Evolutionary conservation across 169 alveolate species (phyloP).

Genomic region (Plasmodium cynomolgi): DNA sequence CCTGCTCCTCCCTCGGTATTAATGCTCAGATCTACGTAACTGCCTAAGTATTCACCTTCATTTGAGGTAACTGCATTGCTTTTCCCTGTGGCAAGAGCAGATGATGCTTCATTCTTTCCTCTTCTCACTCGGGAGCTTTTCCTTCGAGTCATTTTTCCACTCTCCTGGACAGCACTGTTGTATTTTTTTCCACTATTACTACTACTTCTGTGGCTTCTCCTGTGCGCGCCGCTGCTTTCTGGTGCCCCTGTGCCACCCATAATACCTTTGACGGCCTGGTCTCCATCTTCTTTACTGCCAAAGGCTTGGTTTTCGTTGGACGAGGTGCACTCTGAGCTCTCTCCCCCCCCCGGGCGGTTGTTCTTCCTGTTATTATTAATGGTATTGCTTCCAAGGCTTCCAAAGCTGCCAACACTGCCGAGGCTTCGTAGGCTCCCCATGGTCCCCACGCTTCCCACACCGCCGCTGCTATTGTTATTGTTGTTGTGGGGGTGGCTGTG

Average conservation of each 20-base stretch:
- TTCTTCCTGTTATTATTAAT: not conserved
- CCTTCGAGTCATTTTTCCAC: not conserved
- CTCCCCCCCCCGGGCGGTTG: not conserved
- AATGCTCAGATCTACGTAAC: not conserved
- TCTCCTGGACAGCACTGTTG: not conserved
- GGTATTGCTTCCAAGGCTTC: not conserved
- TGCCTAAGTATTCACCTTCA: not conserved
- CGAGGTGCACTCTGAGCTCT: constrained; percentile 21
- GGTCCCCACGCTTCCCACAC: not conserved
- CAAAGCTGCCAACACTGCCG: not conserved
- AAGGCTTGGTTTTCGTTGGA: constrained; percentile 25
- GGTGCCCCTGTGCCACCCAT: not conserved
- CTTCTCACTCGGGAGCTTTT: constrained; percentile 20
- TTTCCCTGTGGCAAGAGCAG: not conserved
- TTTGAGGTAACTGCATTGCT: not conserved
- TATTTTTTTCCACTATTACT: not conserved
- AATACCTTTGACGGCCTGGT: not conserved
- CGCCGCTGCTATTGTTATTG: no score
- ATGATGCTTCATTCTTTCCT: not conserved
- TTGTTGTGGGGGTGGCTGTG: no score
- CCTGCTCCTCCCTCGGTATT: not conserved
- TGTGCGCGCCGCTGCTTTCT: not conserved
- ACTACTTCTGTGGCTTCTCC: constrained; percentile 37
- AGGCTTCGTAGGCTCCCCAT: not conserved
- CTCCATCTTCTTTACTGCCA: constrained; percentile 3